Evolutionary conservation across 1,284 basidiomycete species (phyloP).

Genomic region (Trichosporon inkin): DNA sequence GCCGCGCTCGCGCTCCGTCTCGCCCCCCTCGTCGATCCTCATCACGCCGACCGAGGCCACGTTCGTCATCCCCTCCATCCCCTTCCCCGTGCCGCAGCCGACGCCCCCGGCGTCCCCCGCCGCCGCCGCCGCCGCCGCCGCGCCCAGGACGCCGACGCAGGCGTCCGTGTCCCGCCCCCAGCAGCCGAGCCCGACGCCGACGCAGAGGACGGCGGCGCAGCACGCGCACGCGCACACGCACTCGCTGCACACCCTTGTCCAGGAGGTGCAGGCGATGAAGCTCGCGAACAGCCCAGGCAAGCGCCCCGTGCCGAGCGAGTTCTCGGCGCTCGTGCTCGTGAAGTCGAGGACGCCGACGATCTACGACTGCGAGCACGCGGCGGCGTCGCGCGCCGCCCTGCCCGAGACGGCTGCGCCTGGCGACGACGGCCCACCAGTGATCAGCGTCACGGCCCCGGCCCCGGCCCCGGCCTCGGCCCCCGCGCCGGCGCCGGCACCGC

Average conservation of each 20-base stretch:
- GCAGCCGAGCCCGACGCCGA: neutral
- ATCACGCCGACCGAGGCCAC: neutral
- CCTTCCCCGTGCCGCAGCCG: neutral
- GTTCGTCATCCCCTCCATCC: neutral
- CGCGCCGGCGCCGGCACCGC: neutral
- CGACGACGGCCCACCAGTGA: neutral
- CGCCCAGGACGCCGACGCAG: neutral
- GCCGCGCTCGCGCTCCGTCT: neutral
- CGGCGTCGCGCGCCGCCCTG: neutral
- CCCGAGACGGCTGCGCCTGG: neutral
- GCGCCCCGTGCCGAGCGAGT: neutral
- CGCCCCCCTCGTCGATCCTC: neutral
- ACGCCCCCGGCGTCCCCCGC: neutral
- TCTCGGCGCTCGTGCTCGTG: neutral
- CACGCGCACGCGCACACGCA: neutral
- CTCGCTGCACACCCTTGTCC: neutral
- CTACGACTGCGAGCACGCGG: neutral
- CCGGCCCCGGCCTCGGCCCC: too few relatives aligned
- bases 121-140: neutral
- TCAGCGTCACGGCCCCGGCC: neutral
- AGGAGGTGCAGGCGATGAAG: neutral
- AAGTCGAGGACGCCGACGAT: neutral
- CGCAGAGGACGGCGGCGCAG: neutral
- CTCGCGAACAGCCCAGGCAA: neutral
- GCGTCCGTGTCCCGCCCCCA: neutral